Evolutionary conservation across 192 early-diverging fungal species (phyloP), one percentile per base, ranked within the genome.

Genomic region (Lobulomyces angularis): DNA sequence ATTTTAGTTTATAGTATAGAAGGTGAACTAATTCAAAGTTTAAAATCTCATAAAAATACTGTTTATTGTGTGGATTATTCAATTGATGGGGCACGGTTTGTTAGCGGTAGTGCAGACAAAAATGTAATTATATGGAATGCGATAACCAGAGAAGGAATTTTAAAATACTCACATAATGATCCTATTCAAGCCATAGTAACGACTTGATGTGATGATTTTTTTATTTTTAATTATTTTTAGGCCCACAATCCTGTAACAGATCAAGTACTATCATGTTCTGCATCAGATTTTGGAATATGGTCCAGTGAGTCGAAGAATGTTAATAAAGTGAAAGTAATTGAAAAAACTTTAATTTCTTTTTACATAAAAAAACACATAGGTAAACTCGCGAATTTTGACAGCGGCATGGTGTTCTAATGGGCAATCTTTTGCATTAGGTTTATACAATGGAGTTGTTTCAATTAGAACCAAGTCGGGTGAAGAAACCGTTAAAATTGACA

Each of bases 241-340:
- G 46, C 57, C 2, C 52, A 56, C 27, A 74, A 69, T 39, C 61
- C 66, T 27, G 51, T 63, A 5, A 56, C 65, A 19, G 67, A 67
- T 0, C 56, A 58, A 17, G 56, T 77, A 12, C 36, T 69, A 8
- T 62, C 61, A 3, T 69, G 66, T 34, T 62, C 67, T 0, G 45
- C 55, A 3, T 63, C 67, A 5, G 74, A 77, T 51, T 73, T 71
- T 53, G 74, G 69, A 12, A 27, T 77, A 9, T 77, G 74, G 74
- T 62, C 67, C 6, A 44, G 63, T 7, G 66, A 77, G 37, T 43
- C 50, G 17, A 77, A 77, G 41, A 55, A 48, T 8, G 74, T 77
- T 7, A 48, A 53, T 2, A 77, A 77, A 39, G 50, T 51, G 39
- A 77, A 77, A 47, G 74, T 74, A 27, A 14, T 34, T 23, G 6